A percentile compares a stretch with the other conserved stretches of the same genome.
Conservation (phyloP, 148 eudicot species). For the Amaranthus palmeri region DNA sequence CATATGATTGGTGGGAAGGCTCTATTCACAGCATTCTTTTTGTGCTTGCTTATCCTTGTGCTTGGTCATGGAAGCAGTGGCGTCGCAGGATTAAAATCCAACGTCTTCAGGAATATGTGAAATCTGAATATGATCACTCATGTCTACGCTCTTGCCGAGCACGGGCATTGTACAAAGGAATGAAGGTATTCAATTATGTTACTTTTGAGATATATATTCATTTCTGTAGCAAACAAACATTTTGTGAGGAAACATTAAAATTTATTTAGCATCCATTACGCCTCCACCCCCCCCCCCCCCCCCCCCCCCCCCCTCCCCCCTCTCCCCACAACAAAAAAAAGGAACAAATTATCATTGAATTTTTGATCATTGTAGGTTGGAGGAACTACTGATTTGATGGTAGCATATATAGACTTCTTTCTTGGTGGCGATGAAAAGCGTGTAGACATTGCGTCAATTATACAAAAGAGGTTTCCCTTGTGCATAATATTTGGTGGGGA, state of each 20-base stretch:
- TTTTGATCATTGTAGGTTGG: slow-evolving; percentile 54
- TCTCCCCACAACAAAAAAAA: too few species aligned
- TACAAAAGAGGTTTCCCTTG: slow-evolving; percentile 79
- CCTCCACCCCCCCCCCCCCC: neutral
- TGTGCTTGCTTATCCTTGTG: slow-evolving; percentile 83
- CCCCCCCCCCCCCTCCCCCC: neutral
- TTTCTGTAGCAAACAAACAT: neutral
- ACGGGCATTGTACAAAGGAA: slow-evolving; percentile 86
- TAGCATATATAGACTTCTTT: slow-evolving; percentile 75
- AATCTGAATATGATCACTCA: slow-evolving; percentile 84
- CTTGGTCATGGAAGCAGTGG: slow-evolving; percentile 97
- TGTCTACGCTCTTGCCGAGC: slow-evolving; percentile 84
- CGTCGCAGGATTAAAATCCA: slow-evolving; percentile 68
- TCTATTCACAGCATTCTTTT: slow-evolving; percentile 77
- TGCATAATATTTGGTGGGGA: slow-evolving; percentile 84
- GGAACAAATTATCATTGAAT: neutral
- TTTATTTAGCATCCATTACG: neutral
- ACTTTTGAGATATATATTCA: neutral
- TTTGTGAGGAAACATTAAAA: neutral
- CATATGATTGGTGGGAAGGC: slow-evolving; percentile 97
- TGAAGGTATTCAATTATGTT: slow-evolving; percentile 48
- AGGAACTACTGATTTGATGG: slow-evolving; percentile 79
- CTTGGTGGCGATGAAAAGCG: slow-evolving; percentile 91
- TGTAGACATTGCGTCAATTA: slow-evolving; percentile 63
- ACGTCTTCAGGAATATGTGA: slow-evolving; percentile 79